These are phyloP conservation scores for Leptographium procerum DNA, from an alignment of 2,329 filamentous ascomycete genomes.

Conservation along the genomic window DNA sequence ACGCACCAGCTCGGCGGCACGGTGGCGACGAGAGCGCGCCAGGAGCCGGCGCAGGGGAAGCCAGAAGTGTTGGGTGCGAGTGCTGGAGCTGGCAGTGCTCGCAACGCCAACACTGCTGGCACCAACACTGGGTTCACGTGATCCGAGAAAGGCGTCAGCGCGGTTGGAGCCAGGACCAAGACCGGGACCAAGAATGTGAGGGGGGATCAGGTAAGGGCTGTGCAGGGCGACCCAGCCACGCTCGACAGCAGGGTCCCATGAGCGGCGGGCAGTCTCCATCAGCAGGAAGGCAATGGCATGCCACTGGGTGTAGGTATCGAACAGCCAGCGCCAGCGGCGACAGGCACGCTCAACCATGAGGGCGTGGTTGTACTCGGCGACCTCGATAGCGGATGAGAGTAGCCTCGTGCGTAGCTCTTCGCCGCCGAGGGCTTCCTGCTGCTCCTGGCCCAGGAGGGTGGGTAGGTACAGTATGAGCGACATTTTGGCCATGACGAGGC, in stretches of 20 bases:
- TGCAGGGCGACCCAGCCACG: slow-evolving; percentile 36
- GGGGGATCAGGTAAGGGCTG: slow-evolving; percentile 30
- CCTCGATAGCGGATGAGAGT: slow-evolving; percentile 38
- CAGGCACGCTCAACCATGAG: slow-evolving; percentile 36
- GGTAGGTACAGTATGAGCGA: slow-evolving; percentile 69
- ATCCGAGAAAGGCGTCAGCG: background rate
- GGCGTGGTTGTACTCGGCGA: slow-evolving; percentile 43
- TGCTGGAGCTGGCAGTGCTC: too few relatives aligned
- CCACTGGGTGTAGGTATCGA: slow-evolving; percentile 48
- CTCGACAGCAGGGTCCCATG: slow-evolving; percentile 33
- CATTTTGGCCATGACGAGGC: slow-evolving; percentile 67
- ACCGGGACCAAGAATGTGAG: background rate
- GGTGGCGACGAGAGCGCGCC: slow-evolving; percentile 25
- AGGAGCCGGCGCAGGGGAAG: slow-evolving; percentile 28
- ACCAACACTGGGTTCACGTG: slow-evolving; percentile 12
- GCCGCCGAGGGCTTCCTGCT: slow-evolving; percentile 9
- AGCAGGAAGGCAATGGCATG: slow-evolving; percentile 45
- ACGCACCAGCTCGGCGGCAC: slow-evolving; percentile 23
- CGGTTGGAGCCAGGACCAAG: background rate
- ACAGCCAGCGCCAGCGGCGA: slow-evolving; percentile 45
- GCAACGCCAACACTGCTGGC: too few relatives aligned
- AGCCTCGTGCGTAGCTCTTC: slow-evolving; percentile 27
- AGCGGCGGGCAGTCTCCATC: slow-evolving; percentile 34
- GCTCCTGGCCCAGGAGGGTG: slow-evolving; percentile 34
- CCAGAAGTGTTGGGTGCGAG: slow-evolving; percentile 23